A percentile compares a stretch with the other conserved stretches of the same genome.
These are phyloP conservation scores for Verticillium nubilum DNA, from an alignment of 2,329 filamentous ascomycete species.

Conservation along the genomic window DNA sequence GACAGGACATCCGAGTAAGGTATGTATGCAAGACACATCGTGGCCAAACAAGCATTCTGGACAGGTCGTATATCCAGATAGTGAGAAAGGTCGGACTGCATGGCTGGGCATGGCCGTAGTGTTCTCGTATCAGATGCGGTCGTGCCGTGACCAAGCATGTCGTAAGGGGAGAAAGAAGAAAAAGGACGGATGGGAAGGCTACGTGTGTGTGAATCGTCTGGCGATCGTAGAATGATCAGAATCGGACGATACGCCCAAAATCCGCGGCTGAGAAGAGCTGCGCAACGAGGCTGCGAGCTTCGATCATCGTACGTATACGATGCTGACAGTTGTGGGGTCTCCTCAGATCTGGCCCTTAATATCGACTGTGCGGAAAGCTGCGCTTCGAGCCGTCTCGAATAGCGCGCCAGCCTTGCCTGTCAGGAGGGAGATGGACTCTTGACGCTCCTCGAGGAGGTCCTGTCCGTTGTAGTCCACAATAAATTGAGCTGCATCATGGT, in stretches of 20 bases:
- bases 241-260: background rate
- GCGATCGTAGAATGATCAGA: background rate
- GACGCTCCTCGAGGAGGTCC: slow-evolving; percentile 69
- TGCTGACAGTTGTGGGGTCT: background rate
- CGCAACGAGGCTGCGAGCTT: background rate
- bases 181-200: background rate
- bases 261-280: background rate
- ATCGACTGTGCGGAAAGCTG: slow-evolving; percentile 82
- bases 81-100: background rate
- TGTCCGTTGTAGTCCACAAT: slow-evolving; percentile 75
- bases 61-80: background rate
- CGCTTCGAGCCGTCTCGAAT: slow-evolving; percentile 68
- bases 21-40: background rate
- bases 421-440: slow-evolving; percentile 67
- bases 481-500: slow-evolving; percentile 86
- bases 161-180: background rate
- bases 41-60: background rate
- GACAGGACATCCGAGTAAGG: background rate
- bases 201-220: background rate
- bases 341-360: slow-evolving; percentile 92
- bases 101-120: background rate
- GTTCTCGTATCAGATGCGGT: background rate
- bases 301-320: background rate
- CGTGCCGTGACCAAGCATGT: background rate
- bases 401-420: slow-evolving; percentile 65